Evolutionary conservation across 805 yeast species (phyloP).

Genomic region (Candida chauliodis): DNA sequence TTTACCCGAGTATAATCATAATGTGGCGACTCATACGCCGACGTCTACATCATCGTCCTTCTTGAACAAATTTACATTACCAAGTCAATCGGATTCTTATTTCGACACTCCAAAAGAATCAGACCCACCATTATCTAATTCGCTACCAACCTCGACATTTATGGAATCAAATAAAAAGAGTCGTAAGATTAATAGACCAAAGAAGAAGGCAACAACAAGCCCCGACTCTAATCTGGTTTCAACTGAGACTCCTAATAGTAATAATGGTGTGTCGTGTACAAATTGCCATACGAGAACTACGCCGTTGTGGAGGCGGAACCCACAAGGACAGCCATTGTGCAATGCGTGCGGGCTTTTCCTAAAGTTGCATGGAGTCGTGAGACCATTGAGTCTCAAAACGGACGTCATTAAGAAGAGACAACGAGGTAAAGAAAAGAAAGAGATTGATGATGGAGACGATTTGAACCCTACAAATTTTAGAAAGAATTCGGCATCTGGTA

Average conservation of each 20-base stretch:
- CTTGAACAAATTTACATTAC: constrained; percentile 7
- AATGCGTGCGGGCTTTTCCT: constrained; percentile 63
- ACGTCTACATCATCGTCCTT: neutral
- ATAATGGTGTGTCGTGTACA: constrained; percentile 28
- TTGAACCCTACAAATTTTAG: constrained; percentile 4
- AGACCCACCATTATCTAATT: neutral
- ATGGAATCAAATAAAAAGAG: constrained; percentile 1
- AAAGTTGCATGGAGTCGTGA: constrained; percentile 58
- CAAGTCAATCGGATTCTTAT: constrained; percentile 7
- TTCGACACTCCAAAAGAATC: constrained; percentile 5
- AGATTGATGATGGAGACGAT: constrained; percentile 8
- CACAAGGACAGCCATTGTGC: constrained; percentile 56
- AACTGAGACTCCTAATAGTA: neutral
- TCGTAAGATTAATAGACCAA: neutral
- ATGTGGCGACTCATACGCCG: neutral
- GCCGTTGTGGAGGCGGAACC: constrained; percentile 61
- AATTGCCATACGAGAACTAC: constrained; percentile 60
- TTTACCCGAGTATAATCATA: constrained; percentile 20
- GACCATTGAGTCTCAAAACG: constrained; percentile 56
- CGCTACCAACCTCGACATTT: neutral
- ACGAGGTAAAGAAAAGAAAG: constrained; percentile 5
- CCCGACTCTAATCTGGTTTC: neutral
- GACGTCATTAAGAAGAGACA: constrained; percentile 54
- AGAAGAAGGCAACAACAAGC: neutral
- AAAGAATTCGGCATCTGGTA: neutral